Evolutionary conservation across 2,329 filamentous ascomycete species (phyloP), one percentile per base, ranked within the genome.

Genomic region (Pseudogymnoascus sp.): DNA sequence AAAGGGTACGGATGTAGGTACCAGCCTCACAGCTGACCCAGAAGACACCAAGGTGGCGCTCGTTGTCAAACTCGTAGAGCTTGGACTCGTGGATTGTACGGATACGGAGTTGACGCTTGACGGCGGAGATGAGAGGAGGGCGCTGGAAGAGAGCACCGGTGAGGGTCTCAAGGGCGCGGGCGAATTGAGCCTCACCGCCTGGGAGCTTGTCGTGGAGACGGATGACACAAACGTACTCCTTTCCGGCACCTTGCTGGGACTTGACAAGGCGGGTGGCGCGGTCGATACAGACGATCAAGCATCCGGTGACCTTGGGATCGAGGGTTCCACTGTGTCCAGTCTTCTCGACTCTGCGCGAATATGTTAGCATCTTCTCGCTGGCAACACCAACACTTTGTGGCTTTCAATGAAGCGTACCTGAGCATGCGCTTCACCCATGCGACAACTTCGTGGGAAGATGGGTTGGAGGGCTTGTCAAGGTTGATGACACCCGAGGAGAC

Each of bases 21-120:
- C 94, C 94, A 62, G 91, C 94, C 78, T 99, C 94, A 77, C 94
- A 99, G 78, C 91, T 96, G 69, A 97, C 94, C 93, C 94, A 97
- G 84, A 99, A 99, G 61, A 97, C 93, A 76, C 90, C 94, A 37
- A 99, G 84, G 75, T 97, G 92, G 70, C 94, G 87, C 72, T 97
- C 93, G 73, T 99, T 97, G 80, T 99, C 94, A 74, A 97, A 99
- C 80, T 99, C 94, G 73, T 91, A 85, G 61, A 97, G 82, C 80
- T 95, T 96, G 84, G 88, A 95, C 78, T 97, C 91, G 80, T 97
- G 89, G 70, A 99, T 96, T 65, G 93, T 97, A 77, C 94, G 87
- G 77, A 99, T 96, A 83, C 94, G 92, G 64, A 99, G 85, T 80
- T 97, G 93, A 71, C 94, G 88, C 88, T 99, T 99, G 76, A 99